These are phyloP conservation scores for Aureobasidium sp. DNA, from an alignment of 2,329 filamentous ascomycete genomes.

Conservation along the genomic window DNA sequence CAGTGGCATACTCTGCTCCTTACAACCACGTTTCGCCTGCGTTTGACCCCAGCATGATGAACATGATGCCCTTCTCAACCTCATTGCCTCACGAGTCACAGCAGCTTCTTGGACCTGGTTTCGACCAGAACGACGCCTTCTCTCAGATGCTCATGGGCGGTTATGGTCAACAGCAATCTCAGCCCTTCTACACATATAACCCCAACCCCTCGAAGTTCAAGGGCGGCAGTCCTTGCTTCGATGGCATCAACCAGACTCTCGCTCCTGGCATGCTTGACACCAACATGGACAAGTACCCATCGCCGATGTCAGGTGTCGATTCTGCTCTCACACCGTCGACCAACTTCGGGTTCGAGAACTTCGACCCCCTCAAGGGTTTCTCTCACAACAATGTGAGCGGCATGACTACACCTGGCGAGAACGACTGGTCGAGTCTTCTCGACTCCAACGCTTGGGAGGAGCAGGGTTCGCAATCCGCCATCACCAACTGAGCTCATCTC, in stretches of 20 bases:
- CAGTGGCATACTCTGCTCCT: not conserved
- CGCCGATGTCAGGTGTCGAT: constrained; percentile 20
- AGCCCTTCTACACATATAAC: constrained; percentile 37
- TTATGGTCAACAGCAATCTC: constrained; percentile 29
- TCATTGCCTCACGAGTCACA: constrained; percentile 45
- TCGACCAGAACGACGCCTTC: constrained; percentile 37
- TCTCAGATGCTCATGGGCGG: constrained; percentile 39
- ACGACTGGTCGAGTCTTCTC: constrained; percentile 22
- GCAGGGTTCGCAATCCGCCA: constrained; percentile 7
- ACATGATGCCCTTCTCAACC: constrained; percentile 38
- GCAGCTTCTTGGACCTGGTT: constrained; percentile 40
- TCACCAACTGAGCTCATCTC: not conserved
- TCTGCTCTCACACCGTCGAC: constrained; percentile 15
- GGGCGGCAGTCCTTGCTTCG: constrained; percentile 19
- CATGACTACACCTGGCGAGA: constrained; percentile 17
- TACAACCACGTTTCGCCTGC: constrained; percentile 15
- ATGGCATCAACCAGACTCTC: constrained; percentile 32
- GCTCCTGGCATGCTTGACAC: constrained; percentile 30
- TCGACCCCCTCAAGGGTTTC: constrained; percentile 18
- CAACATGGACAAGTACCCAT: constrained; percentile 14
- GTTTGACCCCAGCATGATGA: constrained; percentile 24
- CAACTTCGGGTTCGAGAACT: constrained; percentile 17
- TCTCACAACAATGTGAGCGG: constrained; percentile 16
- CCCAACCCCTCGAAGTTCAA: constrained; percentile 28
- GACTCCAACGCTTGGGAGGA: constrained; percentile 18